Evolutionary conservation across 495 filamentous ascomycete genomes (phyloP), one percentile per base, ranked within the genome.

Genomic region (Cairneyella variabilis): DNA sequence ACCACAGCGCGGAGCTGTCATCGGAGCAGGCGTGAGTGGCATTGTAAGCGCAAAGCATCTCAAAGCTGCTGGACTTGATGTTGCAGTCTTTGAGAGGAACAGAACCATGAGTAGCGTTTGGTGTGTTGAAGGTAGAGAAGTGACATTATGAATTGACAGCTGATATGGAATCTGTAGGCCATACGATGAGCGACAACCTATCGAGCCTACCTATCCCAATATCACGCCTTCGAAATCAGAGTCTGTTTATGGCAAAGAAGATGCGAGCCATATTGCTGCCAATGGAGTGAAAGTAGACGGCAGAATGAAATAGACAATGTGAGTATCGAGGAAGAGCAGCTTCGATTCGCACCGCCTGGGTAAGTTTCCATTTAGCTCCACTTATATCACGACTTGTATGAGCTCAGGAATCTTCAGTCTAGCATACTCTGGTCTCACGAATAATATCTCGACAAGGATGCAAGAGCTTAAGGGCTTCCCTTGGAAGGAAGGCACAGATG

Each of bases 1-100:
- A n/a, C n/a, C n/a, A n/a, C n/a, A 70, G 32, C 65, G 64, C 23
- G 79, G 86, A 1, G 86, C 83, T 10, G 76, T 89, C 14, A 83
- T 89, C 51, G 86, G 86, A 2, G 84, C 83, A 23, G 84, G 86
- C 8, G 82, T 88, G 36, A 85, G 81, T 49, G 84, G 86, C 8
- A 76, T 89, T 22, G 74, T 75, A 3, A 70, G 81, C 10, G 82
- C 83, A 16, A 82, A 75, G 6, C 81, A 88, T 64, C 70, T 89
- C 28, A 73, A 79, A 28, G 73, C 66, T 23, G 71, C 73, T 43
- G 82, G 80, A 0, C 54, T 86, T n/a, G 67, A 80, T 3, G 80
- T 87, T 27, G 79, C 74, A 0, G 76, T 88, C 0, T 87, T 83
- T 59, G 84, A 89, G 57, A 75, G 85, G 30, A 79, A 75, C 23